Percentiles rank a stretch among this genome's conserved stretches.
Conservation (phyloP, 2,329 filamentous ascomycete genomes). For the Penicillium sp. region DNA sequence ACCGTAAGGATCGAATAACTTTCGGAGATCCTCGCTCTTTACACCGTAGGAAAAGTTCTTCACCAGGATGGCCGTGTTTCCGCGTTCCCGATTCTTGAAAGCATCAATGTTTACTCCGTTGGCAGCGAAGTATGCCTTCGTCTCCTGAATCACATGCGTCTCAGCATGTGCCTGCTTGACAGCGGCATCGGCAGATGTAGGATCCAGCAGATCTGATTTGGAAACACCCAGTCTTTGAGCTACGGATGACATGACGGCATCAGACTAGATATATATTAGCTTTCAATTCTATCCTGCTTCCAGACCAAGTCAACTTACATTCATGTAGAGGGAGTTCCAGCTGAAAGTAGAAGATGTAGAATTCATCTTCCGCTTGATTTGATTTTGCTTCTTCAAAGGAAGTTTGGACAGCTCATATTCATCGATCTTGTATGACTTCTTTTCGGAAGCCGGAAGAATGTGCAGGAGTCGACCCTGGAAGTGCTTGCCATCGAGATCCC, state of each 20-base stretch:
- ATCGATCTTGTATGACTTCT: slow-evolving; percentile 75
- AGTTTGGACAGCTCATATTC: slow-evolving; percentile 87
- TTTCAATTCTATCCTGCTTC: background rate
- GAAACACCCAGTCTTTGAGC: slow-evolving; percentile 80
- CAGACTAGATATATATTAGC: slow-evolving; percentile 44
- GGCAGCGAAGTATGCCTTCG: slow-evolving; percentile 80
- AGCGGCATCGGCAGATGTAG: slow-evolving; percentile 89
- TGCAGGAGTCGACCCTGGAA: slow-evolving; percentile 93
- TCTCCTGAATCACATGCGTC: slow-evolving; percentile 93
- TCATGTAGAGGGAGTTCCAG: slow-evolving; percentile 99
- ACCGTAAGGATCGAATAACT: slow-evolving; percentile 80
- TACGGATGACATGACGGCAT: slow-evolving; percentile 87
- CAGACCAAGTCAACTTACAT: slow-evolving; percentile 49
- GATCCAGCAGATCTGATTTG: slow-evolving; percentile 88
- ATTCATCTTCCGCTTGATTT: slow-evolving; percentile 79
- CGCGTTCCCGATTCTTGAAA: slow-evolving; percentile 79
- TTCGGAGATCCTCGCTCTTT: slow-evolving; percentile 69
- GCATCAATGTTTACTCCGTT: slow-evolving; percentile 89
- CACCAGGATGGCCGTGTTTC: slow-evolving; percentile 80
- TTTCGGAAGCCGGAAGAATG: slow-evolving; percentile 77
- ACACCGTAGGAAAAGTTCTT: slow-evolving; percentile 93
- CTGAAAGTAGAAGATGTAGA: slow-evolving; percentile 77
- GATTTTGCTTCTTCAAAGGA: slow-evolving; percentile 88
- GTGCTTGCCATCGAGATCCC: slow-evolving; percentile 71
- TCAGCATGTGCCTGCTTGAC: slow-evolving; percentile 97